Percentiles rank a stretch among this genome's conserved stretches.
phyloP scores from a whole-genome alignment of 179 eudicot genomes.

The Beta corolliflora region DNA sequence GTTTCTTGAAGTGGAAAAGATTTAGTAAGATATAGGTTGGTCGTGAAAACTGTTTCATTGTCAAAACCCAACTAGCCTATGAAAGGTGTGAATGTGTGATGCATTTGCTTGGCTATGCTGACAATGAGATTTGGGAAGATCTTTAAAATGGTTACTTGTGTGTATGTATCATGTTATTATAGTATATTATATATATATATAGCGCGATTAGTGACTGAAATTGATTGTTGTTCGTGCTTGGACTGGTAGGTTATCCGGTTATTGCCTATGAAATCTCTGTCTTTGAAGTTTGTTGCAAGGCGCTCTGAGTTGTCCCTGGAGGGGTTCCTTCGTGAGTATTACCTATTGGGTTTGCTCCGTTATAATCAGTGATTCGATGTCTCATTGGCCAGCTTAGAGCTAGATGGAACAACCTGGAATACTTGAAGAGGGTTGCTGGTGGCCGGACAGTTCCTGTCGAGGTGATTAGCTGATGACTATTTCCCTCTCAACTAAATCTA shows the following conservation, averaged over 20 bases:
- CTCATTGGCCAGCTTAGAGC: constrained; percentile 91
- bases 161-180: neutral
- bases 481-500: constrained; percentile 31
- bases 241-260: constrained; percentile 49
- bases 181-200: neutral
- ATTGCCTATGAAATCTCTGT: constrained; percentile 74
- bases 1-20: too few relatives aligned
- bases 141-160: neutral
- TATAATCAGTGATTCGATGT: constrained; percentile 79
- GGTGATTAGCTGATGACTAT: constrained; percentile 63
- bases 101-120: neutral
- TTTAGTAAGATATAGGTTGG: neutral
- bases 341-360: constrained; percentile 73
- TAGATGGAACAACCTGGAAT: constrained; percentile 78
- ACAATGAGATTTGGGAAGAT: neutral
- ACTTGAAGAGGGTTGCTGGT: constrained; percentile 83
- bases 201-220: neutral
- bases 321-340: constrained; percentile 77
- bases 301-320: constrained; percentile 71
- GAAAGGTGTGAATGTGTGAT: neutral
- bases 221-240: constrained; percentile 1
- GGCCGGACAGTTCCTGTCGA: constrained; percentile 95
- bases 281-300: constrained; percentile 58
- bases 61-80: neutral
- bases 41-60: neutral